Base-by-base conservation (phyloP, 805 yeast genomes). In the Teunomyces cretensis region DNA sequence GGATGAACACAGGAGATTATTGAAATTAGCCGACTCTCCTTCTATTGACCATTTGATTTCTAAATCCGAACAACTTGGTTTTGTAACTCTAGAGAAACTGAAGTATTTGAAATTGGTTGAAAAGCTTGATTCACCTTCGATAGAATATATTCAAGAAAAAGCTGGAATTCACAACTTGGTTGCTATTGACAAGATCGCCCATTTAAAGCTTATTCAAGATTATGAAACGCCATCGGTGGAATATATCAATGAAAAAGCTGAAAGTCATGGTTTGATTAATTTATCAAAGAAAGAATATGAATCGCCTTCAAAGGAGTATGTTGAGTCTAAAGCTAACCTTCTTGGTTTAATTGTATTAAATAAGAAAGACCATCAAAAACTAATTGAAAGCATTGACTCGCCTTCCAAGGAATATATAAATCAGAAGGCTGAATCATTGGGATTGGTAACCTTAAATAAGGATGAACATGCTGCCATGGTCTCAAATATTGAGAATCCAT, bases 171-270 rank as follows among this genome's bases (percentile, higher is more conserved):
- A 42, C 13, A 46, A 46, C 11, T 36, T 38, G 27, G 26, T 12
- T 5, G 43, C 41, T 30, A 19, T 44, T 19, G 6, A 28, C 6
- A 12, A 33, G 12, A 19, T 9, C 11, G 4, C 14, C 7, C 19
- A 26, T 26, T 26, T 7, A 11, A 26, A 26, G 12, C 51, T 53
- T 47, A 47, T 41, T 30, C 37, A 38, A 6, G 46, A 41, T n/a
- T 30, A 49, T 15, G 51, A 60, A 4, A 31, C 43, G 11, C 72
- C 72, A 13, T 50, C 67, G 1, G 30, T 58, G 5, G 68, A 62
- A 0, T 65, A 60, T 33, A 48, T 77, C 15, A 57, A 57, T 30
- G 64, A 62, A 24, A 62, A 61, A 41, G 72, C 76, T 2, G 52
- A 49, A 4, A 37, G 32, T 50, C 45, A 49, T n/a, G 65, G 60